Evolutionary conservation across 306 rosid genomes (phyloP), one percentile per base, ranked within the genome.

Genomic region (Dalbergia cochinchinensis): DNA sequence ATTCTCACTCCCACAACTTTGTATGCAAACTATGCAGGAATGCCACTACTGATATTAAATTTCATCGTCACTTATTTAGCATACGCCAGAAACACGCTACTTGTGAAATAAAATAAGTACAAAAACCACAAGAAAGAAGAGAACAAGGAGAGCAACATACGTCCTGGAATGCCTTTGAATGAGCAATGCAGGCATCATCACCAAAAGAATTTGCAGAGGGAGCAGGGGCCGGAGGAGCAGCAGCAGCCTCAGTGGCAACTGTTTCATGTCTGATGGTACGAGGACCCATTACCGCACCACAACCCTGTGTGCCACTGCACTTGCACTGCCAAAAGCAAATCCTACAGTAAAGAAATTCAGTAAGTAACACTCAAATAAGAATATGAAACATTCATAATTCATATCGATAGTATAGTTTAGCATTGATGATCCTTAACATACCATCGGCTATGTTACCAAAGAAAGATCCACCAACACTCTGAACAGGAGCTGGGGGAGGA

Each of bases 381-480:
- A 34, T 8, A 6, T 19, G 0, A 70, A 33, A 60, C 26, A 33
- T 12, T 51, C 45, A 18, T 5, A 26, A 39, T 26, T 39, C 8
- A 57, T 26, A 58, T 45, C 2, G 4, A 61, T n/a, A 78, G 0
- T 0, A 2, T 42, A 18, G 22, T 6, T 67, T 19, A 15, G 48
- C 37, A 66, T 35, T 20, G 4, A 9, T 20, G 10, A 39, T 68
- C n/a, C 7, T 33, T 9, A n/a, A 51, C 85, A 74, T 84, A 92
- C 98, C 98, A 76, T 94, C 94, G 66, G 97, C 97, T 34, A 94
- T 92, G 80, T 92, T 93, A 39, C 93, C 80, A 20, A 92, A 90
- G 66, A 94, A 19, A 50, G 88, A 84, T 12, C 98, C 97, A 80
- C 97, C 93, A 22, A 94, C 86, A 55, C 86, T 58, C 76, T 91